A percentile compares a stretch with the other conserved stretches of the same genome.
These are phyloP conservation scores for Metroxylon sagu DNA, from an alignment of 176 grass and related monocot species.

Conservation along the genomic window DNA sequence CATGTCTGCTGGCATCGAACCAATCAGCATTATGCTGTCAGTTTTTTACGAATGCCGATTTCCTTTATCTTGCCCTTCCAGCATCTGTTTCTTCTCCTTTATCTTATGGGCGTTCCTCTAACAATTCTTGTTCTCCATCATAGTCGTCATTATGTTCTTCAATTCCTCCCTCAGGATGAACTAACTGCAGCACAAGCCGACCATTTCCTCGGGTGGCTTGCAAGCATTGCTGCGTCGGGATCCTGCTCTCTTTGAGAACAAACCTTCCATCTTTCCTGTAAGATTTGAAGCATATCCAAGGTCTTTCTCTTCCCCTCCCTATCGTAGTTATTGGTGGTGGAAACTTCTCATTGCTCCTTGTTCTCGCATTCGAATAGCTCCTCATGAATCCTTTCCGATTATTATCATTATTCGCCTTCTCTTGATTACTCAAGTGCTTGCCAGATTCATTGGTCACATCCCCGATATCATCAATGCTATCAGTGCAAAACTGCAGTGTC, in stretches of 20 bases:
- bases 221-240: slow-evolving; percentile 53
- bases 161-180: slow-evolving; percentile 27
- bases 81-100: too few relatives aligned
- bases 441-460: slow-evolving; percentile 23
- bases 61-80: too few relatives aligned
- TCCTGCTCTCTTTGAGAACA: slow-evolving; percentile 56
- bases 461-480: slow-evolving; percentile 46
- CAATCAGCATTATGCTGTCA: too few relatives aligned
- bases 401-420: neutral
- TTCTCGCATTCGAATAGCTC: slow-evolving; percentile 13
- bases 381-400: slow-evolving; percentile 10
- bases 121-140: neutral
- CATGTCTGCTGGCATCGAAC: too few relatives aligned
- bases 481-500: slow-evolving; percentile 16
- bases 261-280: slow-evolving; percentile 47
- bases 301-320: slow-evolving; percentile 37
- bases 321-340: slow-evolving; percentile 68
- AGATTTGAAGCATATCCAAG: slow-evolving; percentile 41
- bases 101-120: too few relatives aligned
- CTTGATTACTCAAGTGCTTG: neutral
- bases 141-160: neutral
- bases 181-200: slow-evolving; percentile 52
- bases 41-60: too few relatives aligned
- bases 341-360: slow-evolving; percentile 37
- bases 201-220: slow-evolving; percentile 49